Evolutionary conservation across 768 basidiomycete species (phyloP).

Genomic region (Rhodotorula babjevae): DNA sequence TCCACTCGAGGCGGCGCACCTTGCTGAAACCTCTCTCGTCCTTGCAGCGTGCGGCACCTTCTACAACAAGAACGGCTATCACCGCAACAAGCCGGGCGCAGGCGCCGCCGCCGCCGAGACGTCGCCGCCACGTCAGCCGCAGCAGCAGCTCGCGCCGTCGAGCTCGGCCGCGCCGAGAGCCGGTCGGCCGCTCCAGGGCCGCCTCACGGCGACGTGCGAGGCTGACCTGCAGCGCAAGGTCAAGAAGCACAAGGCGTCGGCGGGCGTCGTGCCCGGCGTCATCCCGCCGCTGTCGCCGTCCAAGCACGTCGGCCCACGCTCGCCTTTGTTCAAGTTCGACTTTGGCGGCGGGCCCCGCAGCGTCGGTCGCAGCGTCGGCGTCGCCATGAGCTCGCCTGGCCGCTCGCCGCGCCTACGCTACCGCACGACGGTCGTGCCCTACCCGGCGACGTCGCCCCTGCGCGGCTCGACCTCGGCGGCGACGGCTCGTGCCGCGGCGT

Average conservation of each 20-base stretch:
- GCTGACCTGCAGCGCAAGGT: constrained; percentile 33
- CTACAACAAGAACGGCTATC: constrained; percentile 40
- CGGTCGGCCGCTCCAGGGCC: constrained; percentile 31
- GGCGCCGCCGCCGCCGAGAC: background rate
- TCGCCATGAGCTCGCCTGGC: constrained; percentile 27
- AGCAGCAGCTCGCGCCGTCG: background rate
- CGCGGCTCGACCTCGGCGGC: constrained; percentile 6
- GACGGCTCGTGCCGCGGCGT: background rate
- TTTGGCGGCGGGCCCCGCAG: constrained; percentile 8
- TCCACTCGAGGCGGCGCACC: background rate
- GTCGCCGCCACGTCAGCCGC: background rate
- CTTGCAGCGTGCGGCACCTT: constrained; percentile 36
- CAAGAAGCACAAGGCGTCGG: constrained; percentile 3
- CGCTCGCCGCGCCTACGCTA: constrained; percentile 25
- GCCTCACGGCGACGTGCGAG: constrained; percentile 38
- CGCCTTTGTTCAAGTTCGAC: constrained; percentile 20
- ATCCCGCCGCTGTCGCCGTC: constrained; percentile 34
- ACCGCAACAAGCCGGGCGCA: constrained; percentile 22
- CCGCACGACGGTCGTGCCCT: background rate
- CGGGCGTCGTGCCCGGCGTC: background rate
- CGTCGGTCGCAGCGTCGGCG: background rate
- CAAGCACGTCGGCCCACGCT: constrained; percentile 35
- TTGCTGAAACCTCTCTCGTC: too few species aligned
- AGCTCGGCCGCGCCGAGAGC: background rate
- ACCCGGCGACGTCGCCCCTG: constrained; percentile 25